Evolutionary conservation across 306 rosid genomes (phyloP), one percentile per base, ranked within the genome.

Genomic region (Malus asiatica): DNA sequence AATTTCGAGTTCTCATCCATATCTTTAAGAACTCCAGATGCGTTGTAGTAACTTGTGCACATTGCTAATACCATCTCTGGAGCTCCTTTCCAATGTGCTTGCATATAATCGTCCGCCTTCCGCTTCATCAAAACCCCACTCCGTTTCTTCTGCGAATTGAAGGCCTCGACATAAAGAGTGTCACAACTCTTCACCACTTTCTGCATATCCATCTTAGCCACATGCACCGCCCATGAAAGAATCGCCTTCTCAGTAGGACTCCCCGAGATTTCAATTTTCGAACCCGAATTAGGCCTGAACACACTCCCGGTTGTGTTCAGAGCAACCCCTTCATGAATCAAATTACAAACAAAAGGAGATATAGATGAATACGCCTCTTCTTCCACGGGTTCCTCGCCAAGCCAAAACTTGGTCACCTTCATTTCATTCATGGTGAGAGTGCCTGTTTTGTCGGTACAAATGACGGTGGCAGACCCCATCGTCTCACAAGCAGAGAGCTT

Each of bases 171-270:
- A 5, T 33, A 33, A 6, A 33, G 35, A 33, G 35, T 33, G 35
- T 6, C 1, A 33, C 35, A 32, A 32, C 33, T 32, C 33, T 32
- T 32, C 33, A 32, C 33, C 33, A 32, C 5, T 32, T 32, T 32
- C 33, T 32, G 5, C 33, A 32, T 32, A 32, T 32, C 33, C 33
- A 32, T 32, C 33, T 32, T 32, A 4, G 33, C 33, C 5, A 4
- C 33, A 32, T 32, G 35, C 35, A 33, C 35, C 1, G 35, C 35
- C 35, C 35, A 33, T 5, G 35, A 33, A 33, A 33, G 87, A 60
- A 87, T 80, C 9, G 91, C 86, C 10, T 87, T 83, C 67, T 85
- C 87, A 7, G 86, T 85, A n/a, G 86, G 89, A 70, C 87, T 85
- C 1, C 89, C 84, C 1, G 83, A 71, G 73, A 82, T 33, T 69